phyloP scores from a whole-genome alignment of 768 basidiomycete species.

The Coprinopsis sp. region DNA sequence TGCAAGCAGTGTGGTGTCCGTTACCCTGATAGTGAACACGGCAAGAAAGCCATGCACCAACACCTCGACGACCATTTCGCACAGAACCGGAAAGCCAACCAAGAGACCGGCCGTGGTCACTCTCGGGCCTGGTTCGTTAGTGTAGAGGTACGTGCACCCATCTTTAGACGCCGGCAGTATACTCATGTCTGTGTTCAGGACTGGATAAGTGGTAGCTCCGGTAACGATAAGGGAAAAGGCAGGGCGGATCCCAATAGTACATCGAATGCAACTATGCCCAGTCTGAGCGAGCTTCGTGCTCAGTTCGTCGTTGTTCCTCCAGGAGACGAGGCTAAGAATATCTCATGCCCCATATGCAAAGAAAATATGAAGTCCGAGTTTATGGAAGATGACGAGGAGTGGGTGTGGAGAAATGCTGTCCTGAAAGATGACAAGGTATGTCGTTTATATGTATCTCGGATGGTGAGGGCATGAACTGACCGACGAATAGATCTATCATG shows the following conservation, averaged over 20 bases:
- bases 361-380: slow-evolving; percentile 89
- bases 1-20: slow-evolving; percentile 94
- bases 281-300: slow-evolving; percentile 66
- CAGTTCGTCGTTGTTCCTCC: slow-evolving; percentile 87
- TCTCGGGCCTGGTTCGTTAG: slow-evolving; percentile 87
- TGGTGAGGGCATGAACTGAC: background rate
- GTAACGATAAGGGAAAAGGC: slow-evolving; percentile 65
- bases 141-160: slow-evolving; percentile 58
- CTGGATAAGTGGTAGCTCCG: slow-evolving; percentile 72
- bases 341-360: slow-evolving; percentile 96
- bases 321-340: slow-evolving; percentile 76
- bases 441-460: slow-evolving; percentile 12
- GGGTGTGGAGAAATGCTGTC: slow-evolving; percentile 94
- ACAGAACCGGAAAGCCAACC: slow-evolving; percentile 81
- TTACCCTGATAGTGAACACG: slow-evolving; percentile 66
- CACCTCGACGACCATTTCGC: slow-evolving; percentile 97
- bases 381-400: slow-evolving; percentile 93
- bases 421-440: slow-evolving; percentile 78
- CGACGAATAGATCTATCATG: slow-evolving; percentile 74
- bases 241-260: slow-evolving; percentile 44
- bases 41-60: slow-evolving; percentile 74
- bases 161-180: background rate
- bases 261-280: slow-evolving; percentile 58
- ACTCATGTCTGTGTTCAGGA: too few relatives aligned
- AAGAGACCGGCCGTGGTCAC: slow-evolving; percentile 77